Conservation (phyloP, 352 stramenopile genomes). For the Phytophthora palmivora region DNA sequence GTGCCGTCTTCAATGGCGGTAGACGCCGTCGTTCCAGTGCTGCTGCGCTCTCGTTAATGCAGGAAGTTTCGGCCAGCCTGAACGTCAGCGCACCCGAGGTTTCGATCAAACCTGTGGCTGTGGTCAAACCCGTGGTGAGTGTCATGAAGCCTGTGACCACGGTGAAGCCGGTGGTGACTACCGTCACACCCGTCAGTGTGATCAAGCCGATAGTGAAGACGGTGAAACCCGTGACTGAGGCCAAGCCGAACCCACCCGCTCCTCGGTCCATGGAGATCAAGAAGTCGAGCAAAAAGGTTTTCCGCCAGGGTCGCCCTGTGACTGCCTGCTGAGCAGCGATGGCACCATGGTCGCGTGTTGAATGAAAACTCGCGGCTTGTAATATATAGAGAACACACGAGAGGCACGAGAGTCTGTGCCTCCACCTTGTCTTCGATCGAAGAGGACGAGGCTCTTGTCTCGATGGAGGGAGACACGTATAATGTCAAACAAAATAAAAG, state of each 20-base stretch:
- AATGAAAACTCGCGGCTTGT: slow-evolving; percentile 38
- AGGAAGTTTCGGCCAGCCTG: slow-evolving; percentile 39
- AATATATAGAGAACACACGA: slow-evolving; percentile 35
- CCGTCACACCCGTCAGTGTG: not conserved
- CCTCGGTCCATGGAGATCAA: slow-evolving; percentile 41
- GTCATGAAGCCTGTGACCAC: slow-evolving; percentile 4
- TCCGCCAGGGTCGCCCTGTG: slow-evolving; percentile 42
- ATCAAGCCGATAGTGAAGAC: slow-evolving; percentile 7
- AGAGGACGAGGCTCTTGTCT: slow-evolving; percentile 29
- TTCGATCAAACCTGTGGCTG: slow-evolving; percentile 7
- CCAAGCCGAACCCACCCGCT: slow-evolving; percentile 19
- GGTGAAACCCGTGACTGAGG: slow-evolving; percentile 1
- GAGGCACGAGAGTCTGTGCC: slow-evolving; percentile 6
- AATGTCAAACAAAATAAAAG: slow-evolving; percentile 36
- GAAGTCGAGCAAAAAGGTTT: slow-evolving; percentile 50
- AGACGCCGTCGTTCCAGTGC: slow-evolving; percentile 42
- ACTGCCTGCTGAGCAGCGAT: slow-evolving; percentile 23
- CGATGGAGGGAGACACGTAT: slow-evolving; percentile 20
- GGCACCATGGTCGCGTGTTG: slow-evolving; percentile 15
- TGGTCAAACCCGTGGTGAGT: slow-evolving; percentile 13
- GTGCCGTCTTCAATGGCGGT: slow-evolving; percentile 52
- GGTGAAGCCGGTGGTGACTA: slow-evolving; percentile 4
- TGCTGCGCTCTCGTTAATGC: slow-evolving; percentile 35
- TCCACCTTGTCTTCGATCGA: slow-evolving; percentile 39
- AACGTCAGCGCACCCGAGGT: slow-evolving; percentile 16